These are phyloP conservation scores for Schizosaccharomyces osmophilus DNA, from an alignment of 805 yeast genomes.

Conservation along the genomic window DNA sequence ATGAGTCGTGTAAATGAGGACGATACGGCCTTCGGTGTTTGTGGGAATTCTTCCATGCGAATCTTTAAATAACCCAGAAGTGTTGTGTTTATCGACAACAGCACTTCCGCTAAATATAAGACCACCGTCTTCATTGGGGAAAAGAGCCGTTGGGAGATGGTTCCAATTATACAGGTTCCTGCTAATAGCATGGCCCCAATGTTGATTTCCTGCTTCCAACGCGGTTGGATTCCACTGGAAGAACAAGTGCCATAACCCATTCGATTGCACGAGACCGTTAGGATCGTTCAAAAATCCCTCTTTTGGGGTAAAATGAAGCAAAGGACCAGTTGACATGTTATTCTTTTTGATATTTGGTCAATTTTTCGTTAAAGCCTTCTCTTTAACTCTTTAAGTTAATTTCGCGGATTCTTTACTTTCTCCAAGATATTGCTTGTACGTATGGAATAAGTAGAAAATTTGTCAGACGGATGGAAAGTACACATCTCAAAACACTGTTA, in stretches of 20 bases:
- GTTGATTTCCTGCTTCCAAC: constrained; percentile 16
- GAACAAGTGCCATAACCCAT: constrained; percentile 16
- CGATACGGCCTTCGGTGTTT: neutral
- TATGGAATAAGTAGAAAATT: too few species aligned
- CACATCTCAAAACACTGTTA: too few species aligned
- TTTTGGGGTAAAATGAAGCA: constrained; percentile 16
- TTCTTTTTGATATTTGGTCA: too few species aligned
- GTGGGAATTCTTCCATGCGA: neutral
- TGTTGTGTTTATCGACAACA: neutral
- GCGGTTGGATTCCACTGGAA: constrained; percentile 18
- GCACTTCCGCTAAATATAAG: neutral
- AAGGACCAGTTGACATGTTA: constrained; percentile 1
- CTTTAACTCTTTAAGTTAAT: too few species aligned
- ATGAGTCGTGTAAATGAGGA: neutral
- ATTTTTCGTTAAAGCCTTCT: too few species aligned
- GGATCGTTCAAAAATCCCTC: constrained; percentile 23
- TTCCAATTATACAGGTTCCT: neutral
- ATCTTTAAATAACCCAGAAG: neutral
- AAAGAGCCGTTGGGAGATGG: neutral
- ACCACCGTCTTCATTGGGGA: neutral
- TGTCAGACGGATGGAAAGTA: too few species aligned
- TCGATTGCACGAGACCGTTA: constrained; percentile 19
- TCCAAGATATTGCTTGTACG: too few species aligned
- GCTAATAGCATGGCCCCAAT: constrained; percentile 21
- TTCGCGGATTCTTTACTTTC: too few species aligned